These are phyloP conservation scores for Rhizopus stolonifer DNA, from an alignment of 371 early-diverging fungal species.

Conservation along the genomic window DNA sequence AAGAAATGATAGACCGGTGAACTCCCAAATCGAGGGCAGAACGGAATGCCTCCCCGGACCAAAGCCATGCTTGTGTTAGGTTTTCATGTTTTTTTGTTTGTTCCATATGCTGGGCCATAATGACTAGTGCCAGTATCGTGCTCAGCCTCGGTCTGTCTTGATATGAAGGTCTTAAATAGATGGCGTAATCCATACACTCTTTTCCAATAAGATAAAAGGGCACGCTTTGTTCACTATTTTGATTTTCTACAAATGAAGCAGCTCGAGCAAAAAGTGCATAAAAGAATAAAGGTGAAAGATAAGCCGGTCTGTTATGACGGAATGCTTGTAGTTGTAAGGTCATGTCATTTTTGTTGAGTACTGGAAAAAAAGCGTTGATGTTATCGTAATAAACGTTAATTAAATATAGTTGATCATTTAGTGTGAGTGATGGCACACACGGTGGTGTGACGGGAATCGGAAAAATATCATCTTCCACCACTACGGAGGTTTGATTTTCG, in stretches of 20 bases:
- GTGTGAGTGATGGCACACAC: conserved; percentile 9
- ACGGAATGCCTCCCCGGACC: conserved; percentile 42
- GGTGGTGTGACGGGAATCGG: conserved; percentile 4
- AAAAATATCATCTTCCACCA: conserved; percentile 15
- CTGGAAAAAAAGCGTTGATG: conserved; percentile 54
- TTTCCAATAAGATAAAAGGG: conserved; percentile 6
- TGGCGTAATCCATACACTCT: conserved; percentile 22
- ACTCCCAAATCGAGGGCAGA: conserved; percentile 47
- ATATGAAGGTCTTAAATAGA: conserved; percentile 20
- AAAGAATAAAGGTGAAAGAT: conserved; percentile 41
- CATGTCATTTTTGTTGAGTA: conserved; percentile 42
- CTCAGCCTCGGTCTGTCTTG: conserved; percentile 30
- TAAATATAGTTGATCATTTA: conserved; percentile 30
- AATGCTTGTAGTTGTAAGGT: conserved; percentile 18
- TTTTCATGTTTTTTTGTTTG: conserved; percentile 21
- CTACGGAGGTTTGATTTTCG: not conserved
- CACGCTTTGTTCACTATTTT: not conserved
- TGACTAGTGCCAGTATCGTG: conserved; percentile 31
- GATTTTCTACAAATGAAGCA: conserved; percentile 30
- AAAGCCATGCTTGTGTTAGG: conserved; percentile 34
- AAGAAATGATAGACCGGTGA: conserved; percentile 26
- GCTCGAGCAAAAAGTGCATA: conserved; percentile 45
- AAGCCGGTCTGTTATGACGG: conserved; percentile 7
- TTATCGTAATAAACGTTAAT: conserved; percentile 55
- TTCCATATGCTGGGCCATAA: conserved; percentile 37